Evolutionary conservation across 2,329 filamentous ascomycete species (phyloP).

Genomic region (Cercospora brassicicola): DNA sequence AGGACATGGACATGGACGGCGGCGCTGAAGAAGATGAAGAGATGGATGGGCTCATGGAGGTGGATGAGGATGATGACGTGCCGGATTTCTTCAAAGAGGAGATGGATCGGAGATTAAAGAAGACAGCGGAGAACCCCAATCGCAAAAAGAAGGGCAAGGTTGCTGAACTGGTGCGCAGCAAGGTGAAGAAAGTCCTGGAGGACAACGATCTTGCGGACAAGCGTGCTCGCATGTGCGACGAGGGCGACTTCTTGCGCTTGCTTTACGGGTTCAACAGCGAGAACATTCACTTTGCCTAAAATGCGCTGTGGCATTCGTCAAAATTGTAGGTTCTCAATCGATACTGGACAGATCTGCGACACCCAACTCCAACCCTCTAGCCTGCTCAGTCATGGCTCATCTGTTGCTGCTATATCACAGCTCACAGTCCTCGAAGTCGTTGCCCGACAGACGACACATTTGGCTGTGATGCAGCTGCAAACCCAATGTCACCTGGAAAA

Average conservation of each 20-base stretch:
- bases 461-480: not conserved
- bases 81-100: constrained; percentile 80
- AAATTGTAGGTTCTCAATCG: not conserved
- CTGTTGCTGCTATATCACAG: not conserved
- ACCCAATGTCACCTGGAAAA: not conserved
- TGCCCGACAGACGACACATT: not conserved
- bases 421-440: too few relatives aligned
- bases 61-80: constrained; percentile 67
- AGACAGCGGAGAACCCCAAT: constrained; percentile 54
- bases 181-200: constrained; percentile 82
- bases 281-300: constrained; percentile 81
- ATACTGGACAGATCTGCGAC: not conserved
- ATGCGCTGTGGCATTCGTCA: not conserved
- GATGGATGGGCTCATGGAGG: constrained; percentile 52
- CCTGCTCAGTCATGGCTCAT: not conserved
- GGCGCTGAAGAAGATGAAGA: constrained; percentile 47
- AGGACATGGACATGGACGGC: constrained; percentile 49
- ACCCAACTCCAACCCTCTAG: not conserved
- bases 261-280: constrained; percentile 84
- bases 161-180: constrained; percentile 76
- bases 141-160: constrained; percentile 76
- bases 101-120: constrained; percentile 55
- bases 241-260: constrained; percentile 85
- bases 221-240: constrained; percentile 81
- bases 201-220: constrained; percentile 78